A percentile compares a stretch with the other conserved stretches of the same genome.
phyloP scores from a whole-genome alignment of 2,329 filamentous ascomycete genomes.

The Fusarium sp. region DNA sequence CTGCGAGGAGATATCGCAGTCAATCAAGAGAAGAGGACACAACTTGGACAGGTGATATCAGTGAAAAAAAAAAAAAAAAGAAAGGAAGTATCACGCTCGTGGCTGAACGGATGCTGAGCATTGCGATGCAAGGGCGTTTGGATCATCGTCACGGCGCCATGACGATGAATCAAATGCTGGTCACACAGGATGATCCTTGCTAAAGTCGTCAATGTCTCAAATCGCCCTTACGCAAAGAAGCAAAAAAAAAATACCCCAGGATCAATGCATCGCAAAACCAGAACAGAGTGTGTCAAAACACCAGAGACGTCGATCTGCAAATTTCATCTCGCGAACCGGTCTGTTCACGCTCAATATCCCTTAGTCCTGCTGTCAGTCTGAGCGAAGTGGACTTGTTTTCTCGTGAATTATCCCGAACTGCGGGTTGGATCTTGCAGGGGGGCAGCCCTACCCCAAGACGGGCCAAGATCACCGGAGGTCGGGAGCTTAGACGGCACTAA shows the following conservation, averaged over 20 bases:
- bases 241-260: background rate
- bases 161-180: background rate
- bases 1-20: background rate
- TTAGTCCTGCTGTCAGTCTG: conserved; percentile 3
- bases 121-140: conserved; percentile 22
- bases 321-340: background rate
- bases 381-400: background rate
- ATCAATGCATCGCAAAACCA: background rate
- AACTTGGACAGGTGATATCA: background rate
- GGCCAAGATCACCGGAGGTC: conserved; percentile 31
- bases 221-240: conserved; percentile 22
- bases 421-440: conserved; percentile 19
- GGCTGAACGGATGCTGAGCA: background rate
- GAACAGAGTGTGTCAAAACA: background rate
- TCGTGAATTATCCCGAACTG: conserved; percentile 11
- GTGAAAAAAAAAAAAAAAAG: background rate
- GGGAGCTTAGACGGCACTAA: conserved; percentile 9
- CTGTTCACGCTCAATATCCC: background rate
- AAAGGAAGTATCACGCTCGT: background rate
- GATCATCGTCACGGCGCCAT: background rate
- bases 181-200: conserved; percentile 18
- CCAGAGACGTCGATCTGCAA: conserved; percentile 14
- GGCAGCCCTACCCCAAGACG: conserved; percentile 9
- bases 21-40: background rate
- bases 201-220: background rate